A percentile compares a stretch with the other conserved stretches of the same genome.
Conservation (phyloP, 1,284 basidiomycete species). For the Vanrija sp. region DNA sequence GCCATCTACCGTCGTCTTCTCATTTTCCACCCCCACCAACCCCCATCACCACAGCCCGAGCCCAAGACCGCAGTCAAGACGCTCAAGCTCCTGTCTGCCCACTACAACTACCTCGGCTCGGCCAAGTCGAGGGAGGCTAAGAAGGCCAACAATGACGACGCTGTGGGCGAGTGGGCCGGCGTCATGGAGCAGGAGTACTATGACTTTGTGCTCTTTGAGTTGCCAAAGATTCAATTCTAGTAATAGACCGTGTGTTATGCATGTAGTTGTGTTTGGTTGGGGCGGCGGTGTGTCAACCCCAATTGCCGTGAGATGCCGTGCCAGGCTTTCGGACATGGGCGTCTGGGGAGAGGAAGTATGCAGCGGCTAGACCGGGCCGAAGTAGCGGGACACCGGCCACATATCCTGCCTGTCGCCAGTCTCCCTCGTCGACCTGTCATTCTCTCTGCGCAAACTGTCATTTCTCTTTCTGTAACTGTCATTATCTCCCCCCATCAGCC, state of each 20-base stretch:
- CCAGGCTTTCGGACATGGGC: no score
- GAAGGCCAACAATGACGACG: conserved; percentile 24
- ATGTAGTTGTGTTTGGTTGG: conserved; percentile 8
- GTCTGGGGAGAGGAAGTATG: no score
- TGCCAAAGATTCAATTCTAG: conserved; percentile 44
- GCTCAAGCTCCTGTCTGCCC: conserved; percentile 65
- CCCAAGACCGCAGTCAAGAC: conserved; percentile 77
- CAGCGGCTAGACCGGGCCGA: no score
- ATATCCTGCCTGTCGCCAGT: no score
- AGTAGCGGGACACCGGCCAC: no score
- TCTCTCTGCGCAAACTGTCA: no score
- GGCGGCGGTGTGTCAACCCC: neutral
- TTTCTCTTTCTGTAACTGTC: no score
- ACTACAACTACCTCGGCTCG: conserved; percentile 69
- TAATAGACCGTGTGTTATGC: conserved; percentile 5
- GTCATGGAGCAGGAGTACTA: conserved; percentile 91
- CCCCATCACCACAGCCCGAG: conserved; percentile 63
- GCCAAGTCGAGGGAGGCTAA: conserved; percentile 43
- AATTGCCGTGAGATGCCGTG: conserved; percentile 4
- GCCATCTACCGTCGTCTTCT: no score
- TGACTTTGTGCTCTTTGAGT: conserved; percentile 81
- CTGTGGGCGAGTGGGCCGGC: conserved; percentile 81
- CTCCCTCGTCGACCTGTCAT: no score
- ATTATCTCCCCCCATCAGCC: no score
- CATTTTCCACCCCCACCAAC: no score